Percentiles rank a stretch among this genome's conserved stretches.
Conservation (phyloP, 345 rosid genomes). For the Euphorbia pulcherrima region DNA sequence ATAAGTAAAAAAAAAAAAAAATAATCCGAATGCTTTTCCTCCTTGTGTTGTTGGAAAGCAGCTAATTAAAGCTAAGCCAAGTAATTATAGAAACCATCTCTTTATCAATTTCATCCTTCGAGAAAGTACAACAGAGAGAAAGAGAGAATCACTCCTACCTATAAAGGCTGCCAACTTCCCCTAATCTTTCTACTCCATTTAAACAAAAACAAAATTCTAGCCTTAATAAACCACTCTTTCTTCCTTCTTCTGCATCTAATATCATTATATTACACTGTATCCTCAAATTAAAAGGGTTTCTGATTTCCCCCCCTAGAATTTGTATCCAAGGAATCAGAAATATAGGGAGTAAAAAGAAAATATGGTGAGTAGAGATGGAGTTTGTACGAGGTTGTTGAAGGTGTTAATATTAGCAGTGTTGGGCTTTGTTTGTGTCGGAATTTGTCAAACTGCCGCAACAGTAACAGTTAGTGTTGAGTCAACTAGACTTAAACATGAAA, state of each 20-base stretch:
- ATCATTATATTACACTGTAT: background rate
- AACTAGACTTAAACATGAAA: constrained; percentile 8
- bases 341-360: constrained; percentile 9
- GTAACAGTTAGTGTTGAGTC: background rate
- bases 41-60: constrained; percentile 40
- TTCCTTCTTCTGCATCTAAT: constrained; percentile 6
- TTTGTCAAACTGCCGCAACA: constrained; percentile 19
- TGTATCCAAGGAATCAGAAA: too few relatives aligned
- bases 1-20: constrained; percentile 6
- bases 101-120: constrained; percentile 31
- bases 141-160: constrained; percentile 40
- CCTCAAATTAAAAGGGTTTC: too few relatives aligned
- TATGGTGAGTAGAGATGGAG: constrained; percentile 12
- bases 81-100: too few relatives aligned
- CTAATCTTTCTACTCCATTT: constrained; percentile 9
- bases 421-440: constrained; percentile 34
- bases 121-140: constrained; percentile 46
- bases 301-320: too few relatives aligned
- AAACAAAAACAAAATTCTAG: constrained; percentile 14
- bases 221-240: constrained; percentile 22
- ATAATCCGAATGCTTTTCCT: too few relatives aligned
- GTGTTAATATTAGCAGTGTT: constrained; percentile 25
- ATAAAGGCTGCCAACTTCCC: constrained; percentile 39
- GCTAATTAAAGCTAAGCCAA: constrained; percentile 16
- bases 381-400: too few relatives aligned